Base-by-base conservation (phyloP, 192 early-diverging fungal genomes). In the Gigaspora rosea region DNA sequence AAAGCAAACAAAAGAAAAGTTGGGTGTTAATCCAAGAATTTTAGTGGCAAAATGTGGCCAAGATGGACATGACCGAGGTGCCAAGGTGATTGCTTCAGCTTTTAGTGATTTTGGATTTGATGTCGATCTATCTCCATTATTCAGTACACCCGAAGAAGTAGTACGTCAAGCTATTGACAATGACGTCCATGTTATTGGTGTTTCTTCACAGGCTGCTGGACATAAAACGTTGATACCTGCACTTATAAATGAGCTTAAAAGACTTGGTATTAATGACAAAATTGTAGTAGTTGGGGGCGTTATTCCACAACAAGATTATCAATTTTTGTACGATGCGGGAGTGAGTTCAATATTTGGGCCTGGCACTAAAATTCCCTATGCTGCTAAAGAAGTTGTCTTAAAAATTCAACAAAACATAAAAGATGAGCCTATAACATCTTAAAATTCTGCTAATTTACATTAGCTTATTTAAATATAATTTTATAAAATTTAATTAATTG, bases 21-120 rank as follows among this genome's bases (percentile, higher is more conserved):
- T 76, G 69, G 95, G 95, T 81, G 89, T 94, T 51, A 91, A 93
- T n/a, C 95, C 95, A 20, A 92, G 95, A 84, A 86, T 96, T 75
- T 83, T 96, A 22, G 93, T 96, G 6, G 95, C 93, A 67, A 96
- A 96, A 85, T 95, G 95, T 93, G 95, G 95, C 64, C 95, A 96
- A 84, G 95, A 96, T 80, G 95, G 95, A 33, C 95, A 96, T 73
- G 95, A 96, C 78, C 90, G 95, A 71, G 95, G 95, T n/a, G 95
- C 95, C 65, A 96, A 96, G 86, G 95, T 96, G 9, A 94, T 96
- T 80, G 95, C 95, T 16, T 91, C 91, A 13, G 95, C 93, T 4
- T 96, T 94, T 73, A 93, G 94, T 12, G 95, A 96, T 82, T 85
- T 96, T 47, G 95, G 95, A 47, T 96, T 95, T 76, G 95, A 96